Conservation (phyloP, 2,329 filamentous ascomycete genomes). For the Beauveria rudraprayagi region DNA sequence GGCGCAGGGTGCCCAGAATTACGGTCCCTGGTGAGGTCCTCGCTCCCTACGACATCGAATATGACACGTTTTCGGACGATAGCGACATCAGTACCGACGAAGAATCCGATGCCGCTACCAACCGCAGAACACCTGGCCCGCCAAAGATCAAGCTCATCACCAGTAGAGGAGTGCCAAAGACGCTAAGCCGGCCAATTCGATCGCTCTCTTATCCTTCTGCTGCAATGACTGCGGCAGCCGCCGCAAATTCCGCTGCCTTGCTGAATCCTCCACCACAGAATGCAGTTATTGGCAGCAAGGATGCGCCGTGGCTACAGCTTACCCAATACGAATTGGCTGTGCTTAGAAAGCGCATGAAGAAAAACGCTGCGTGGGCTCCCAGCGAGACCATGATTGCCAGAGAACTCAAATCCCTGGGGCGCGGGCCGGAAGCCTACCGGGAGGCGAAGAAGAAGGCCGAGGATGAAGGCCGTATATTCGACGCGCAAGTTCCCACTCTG, state of each 20-base stretch:
- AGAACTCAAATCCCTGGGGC: constrained; percentile 63
- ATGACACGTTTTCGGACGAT: constrained; percentile 47
- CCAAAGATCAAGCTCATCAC: constrained; percentile 44
- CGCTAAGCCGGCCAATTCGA: constrained; percentile 32
- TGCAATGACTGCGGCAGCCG: constrained; percentile 29
- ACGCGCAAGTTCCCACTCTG: constrained; percentile 28
- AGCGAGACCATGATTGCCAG: constrained; percentile 80
- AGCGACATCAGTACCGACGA: constrained; percentile 46
- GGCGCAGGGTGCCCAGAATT: constrained; percentile 46
- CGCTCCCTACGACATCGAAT: constrained; percentile 57
- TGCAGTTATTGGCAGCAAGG: constrained; percentile 47
- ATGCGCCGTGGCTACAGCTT: constrained; percentile 59
- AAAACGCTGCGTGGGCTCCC: constrained; percentile 78
- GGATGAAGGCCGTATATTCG: constrained; percentile 55
- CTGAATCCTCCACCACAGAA: constrained; percentile 53
- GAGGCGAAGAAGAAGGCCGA: constrained; percentile 58
- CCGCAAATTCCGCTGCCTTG: constrained; percentile 32
- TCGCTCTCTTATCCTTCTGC: constrained; percentile 27
- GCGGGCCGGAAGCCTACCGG: constrained; percentile 55
- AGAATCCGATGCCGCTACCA: constrained; percentile 34
- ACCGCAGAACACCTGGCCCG: constrained; percentile 27
- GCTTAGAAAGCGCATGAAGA: constrained; percentile 81
- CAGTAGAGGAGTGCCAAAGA: constrained; percentile 32
- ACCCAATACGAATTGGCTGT: constrained; percentile 58
- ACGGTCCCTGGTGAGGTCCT: constrained; percentile 60